Conservation (phyloP, 192 early-diverging fungal genomes). For the Backusella macrospora region DNA sequence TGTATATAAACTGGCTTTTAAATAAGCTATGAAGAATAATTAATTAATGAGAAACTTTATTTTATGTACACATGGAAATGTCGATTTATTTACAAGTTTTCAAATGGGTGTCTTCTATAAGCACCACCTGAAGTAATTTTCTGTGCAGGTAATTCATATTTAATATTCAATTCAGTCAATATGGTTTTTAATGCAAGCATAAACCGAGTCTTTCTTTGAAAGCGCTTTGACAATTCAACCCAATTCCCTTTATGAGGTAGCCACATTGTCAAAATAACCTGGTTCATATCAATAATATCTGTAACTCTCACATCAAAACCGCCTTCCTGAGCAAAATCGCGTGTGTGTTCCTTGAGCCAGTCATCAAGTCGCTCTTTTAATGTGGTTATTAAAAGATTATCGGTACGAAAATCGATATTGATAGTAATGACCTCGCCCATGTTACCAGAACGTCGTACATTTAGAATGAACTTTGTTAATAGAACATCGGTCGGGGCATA, state of each 20-base stretch:
- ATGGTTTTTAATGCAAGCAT: constrained; percentile 65
- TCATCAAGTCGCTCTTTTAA: constrained; percentile 64
- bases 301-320: constrained; percentile 66
- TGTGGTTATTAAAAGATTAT: constrained; percentile 57
- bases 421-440: constrained; percentile 60
- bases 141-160: constrained; percentile 47
- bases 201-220: constrained; percentile 62
- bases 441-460: constrained; percentile 68
- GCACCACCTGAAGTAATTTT: constrained; percentile 14
- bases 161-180: constrained; percentile 61
- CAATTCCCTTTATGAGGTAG: constrained; percentile 82
- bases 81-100: neutral
- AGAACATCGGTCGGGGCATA: constrained; percentile 74
- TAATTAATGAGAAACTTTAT: neutral
- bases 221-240: constrained; percentile 74
- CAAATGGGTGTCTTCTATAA: constrained; percentile 13
- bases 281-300: constrained; percentile 61
- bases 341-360: constrained; percentile 59
- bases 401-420: constrained; percentile 73
- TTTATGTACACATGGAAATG: neutral
- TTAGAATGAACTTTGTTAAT: constrained; percentile 69
- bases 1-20: constrained; percentile 4
- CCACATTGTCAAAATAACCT: constrained; percentile 66
- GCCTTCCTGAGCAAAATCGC: constrained; percentile 52
- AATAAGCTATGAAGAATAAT: neutral